Conservation (phyloP, 139 green algal genomes). For the Micromonas commoda region DNA sequence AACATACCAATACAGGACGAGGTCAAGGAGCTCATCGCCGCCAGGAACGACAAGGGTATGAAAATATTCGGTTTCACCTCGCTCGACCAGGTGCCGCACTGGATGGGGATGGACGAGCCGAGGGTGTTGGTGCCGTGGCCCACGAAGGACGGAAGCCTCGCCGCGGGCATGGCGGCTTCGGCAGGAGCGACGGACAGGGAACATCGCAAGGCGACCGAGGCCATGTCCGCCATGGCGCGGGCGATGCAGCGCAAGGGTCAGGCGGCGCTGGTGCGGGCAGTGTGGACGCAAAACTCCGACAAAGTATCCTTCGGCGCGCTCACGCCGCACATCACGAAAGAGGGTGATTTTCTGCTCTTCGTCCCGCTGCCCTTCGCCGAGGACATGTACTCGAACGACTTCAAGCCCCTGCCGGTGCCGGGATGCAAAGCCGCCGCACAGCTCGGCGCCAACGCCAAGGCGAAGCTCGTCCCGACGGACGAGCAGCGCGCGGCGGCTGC, state of each 20-base stretch:
- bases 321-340: not conserved
- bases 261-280: not conserved
- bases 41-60: conserved; percentile 5
- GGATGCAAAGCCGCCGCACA: not conserved
- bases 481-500: not conserved
- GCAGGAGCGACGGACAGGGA: not conserved
- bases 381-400: not conserved
- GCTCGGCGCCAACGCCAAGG: not conserved
- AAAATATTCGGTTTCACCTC: conserved; percentile 1
- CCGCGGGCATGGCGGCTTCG: not conserved
- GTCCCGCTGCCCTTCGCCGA: conserved; percentile 2
- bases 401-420: not conserved
- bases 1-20: conserved; percentile 7
- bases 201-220: not conserved
- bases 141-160: not conserved
- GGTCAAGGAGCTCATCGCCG: not conserved
- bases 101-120: conserved; percentile 1
- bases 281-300: not conserved
- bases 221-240: not conserved
- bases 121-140: not conserved
- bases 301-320: not conserved
- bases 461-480: not conserved
- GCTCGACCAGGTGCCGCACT: not conserved
- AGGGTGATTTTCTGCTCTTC: conserved; percentile 17
- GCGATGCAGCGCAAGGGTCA: not conserved